Conservation (phyloP, 192 early-diverging fungal species). For the Linnemannia exigua region DNA sequence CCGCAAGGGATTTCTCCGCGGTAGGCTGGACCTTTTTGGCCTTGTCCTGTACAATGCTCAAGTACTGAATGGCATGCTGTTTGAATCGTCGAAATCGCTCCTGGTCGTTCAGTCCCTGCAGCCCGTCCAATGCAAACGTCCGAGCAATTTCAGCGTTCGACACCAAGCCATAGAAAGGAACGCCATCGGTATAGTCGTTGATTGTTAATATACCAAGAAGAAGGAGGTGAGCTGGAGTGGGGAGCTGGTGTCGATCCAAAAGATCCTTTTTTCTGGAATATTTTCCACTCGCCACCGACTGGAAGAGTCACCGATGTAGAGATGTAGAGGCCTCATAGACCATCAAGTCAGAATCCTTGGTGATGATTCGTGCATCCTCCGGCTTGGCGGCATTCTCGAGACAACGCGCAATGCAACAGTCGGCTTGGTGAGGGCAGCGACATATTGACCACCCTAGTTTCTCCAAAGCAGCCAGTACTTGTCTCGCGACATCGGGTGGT, state of each 20-base stretch:
- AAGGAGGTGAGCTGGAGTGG: not conserved
- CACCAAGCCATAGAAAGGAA: not conserved
- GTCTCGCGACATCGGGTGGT: not conserved
- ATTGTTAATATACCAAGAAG: not conserved
- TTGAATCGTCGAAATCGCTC: not conserved
- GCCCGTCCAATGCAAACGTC: not conserved
- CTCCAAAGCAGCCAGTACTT: not conserved
- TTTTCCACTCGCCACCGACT: not conserved
- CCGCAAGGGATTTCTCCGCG: too few relatives aligned
- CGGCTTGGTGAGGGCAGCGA: not conserved
- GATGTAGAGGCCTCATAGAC: not conserved
- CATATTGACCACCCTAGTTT: not conserved
- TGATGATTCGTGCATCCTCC: slow-evolving; percentile 2
- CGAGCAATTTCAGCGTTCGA: not conserved
- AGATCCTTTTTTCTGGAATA: slow-evolving; percentile 2
- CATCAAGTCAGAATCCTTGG: slow-evolving; percentile 14
- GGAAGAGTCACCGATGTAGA: slow-evolving; percentile 5
- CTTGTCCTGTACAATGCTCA: not conserved
- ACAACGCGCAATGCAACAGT: slow-evolving; percentile 5
- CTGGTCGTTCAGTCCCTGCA: not conserved
- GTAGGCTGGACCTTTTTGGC: not conserved
- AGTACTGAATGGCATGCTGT: not conserved
- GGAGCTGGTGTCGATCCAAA: not conserved
- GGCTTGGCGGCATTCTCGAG: not conserved
- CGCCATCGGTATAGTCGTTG: slow-evolving; percentile 19